Evolutionary conservation across 495 filamentous ascomycete species (phyloP).

Genomic region (Penicillium odoratum): DNA sequence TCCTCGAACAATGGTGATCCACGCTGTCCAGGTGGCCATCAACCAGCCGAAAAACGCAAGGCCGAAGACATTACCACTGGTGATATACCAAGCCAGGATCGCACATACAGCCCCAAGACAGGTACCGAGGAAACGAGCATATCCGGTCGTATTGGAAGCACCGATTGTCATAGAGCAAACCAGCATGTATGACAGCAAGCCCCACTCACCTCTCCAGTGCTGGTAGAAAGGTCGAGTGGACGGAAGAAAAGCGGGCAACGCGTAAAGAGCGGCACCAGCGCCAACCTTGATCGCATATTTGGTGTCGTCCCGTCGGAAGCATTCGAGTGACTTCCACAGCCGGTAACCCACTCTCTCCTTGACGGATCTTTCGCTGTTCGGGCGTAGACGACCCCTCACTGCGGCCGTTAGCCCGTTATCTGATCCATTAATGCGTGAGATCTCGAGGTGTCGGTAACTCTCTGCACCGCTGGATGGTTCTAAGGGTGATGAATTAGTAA

Average conservation of each 20-base stretch:
- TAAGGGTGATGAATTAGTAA: not conserved
- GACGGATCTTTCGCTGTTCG: slow-evolving; percentile 16
- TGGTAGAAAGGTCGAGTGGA: slow-evolving; percentile 75
- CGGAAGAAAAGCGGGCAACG: slow-evolving; percentile 80
- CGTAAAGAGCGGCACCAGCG: slow-evolving; percentile 81
- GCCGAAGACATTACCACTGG: slow-evolving; percentile 66
- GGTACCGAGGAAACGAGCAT: slow-evolving; percentile 84
- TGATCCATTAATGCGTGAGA: slow-evolving; percentile 8
- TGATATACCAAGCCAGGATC: slow-evolving; percentile 71
- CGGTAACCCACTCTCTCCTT: slow-evolving; percentile 48
- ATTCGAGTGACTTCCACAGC: slow-evolving; percentile 57
- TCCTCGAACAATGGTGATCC: slow-evolving; percentile 79
- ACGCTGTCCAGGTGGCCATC: slow-evolving; percentile 79
- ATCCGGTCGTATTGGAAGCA: slow-evolving; percentile 88
- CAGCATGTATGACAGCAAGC: slow-evolving; percentile 93
- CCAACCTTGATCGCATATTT: slow-evolving; percentile 92
- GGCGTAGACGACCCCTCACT: slow-evolving; percentile 4
- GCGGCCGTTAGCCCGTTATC: slow-evolving; percentile 12
- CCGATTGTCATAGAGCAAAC: slow-evolving; percentile 98
- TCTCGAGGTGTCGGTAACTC: not conserved
- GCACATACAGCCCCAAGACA: slow-evolving; percentile 76
- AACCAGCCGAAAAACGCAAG: slow-evolving; percentile 79
- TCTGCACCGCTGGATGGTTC: slow-evolving; percentile 3
- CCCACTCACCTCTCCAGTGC: slow-evolving; percentile 96
- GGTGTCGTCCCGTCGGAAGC: slow-evolving; percentile 66